Percentiles rank a stretch among this genome's conserved stretches.
These are phyloP conservation scores for Fusarium veterinarium DNA, from an alignment of 2,329 filamentous ascomycete genomes.

Conservation along the genomic window DNA sequence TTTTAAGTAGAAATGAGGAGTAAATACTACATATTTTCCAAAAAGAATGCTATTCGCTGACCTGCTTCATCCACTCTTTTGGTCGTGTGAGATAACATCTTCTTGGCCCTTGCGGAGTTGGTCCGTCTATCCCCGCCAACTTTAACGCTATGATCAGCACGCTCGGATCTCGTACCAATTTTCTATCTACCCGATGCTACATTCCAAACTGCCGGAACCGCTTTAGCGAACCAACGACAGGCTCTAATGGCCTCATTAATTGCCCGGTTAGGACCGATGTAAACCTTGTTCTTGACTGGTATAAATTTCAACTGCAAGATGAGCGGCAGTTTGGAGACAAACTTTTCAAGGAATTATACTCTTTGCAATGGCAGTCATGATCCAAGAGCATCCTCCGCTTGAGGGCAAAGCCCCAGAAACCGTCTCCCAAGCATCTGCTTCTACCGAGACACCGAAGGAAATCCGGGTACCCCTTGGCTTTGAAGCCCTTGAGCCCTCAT, in stretches of 20 bases:
- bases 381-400: background rate
- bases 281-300: background rate
- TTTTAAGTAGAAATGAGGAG: too few species aligned
- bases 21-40: too few species aligned
- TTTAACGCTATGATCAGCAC: background rate
- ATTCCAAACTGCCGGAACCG: background rate
- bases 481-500: conserved; percentile 10
- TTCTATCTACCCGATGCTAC: background rate
- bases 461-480: background rate
- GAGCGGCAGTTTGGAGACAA: background rate
- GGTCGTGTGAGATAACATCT: background rate
- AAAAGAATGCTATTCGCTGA: fast-evolving
- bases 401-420: background rate
- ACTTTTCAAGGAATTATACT: too few species aligned
- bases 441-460: background rate
- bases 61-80: background rate
- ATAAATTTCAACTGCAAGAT: background rate
- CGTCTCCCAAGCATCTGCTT: background rate
- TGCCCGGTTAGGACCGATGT: background rate
- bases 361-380: background rate
- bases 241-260: background rate
- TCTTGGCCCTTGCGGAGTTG: background rate
- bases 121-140: background rate
- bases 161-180: background rate
- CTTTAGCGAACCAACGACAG: background rate